phyloP scores from a whole-genome alignment of 106 monocot genomes.

The Dioscorea alata region DNA sequence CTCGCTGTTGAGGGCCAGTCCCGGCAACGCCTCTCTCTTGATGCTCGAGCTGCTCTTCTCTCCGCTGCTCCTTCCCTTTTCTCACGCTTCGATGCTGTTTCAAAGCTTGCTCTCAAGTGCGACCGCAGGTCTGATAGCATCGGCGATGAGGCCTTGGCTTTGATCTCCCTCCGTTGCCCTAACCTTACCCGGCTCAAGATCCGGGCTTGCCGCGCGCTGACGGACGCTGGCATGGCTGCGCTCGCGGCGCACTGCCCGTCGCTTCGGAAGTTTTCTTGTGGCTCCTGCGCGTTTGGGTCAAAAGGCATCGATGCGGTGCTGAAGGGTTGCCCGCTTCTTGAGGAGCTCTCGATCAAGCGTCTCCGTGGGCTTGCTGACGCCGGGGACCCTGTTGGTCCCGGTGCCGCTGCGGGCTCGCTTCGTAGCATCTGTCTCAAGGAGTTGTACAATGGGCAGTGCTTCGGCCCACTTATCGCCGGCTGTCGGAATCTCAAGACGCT shows the following conservation, averaged over 20 bases:
- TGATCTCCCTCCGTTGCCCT: constrained; percentile 44
- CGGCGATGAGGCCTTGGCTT: constrained; percentile 46
- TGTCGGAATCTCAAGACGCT: constrained; percentile 52
- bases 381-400: not conserved
- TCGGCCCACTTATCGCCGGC: constrained; percentile 38
- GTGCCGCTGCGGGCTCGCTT: constrained; percentile 29
- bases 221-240: constrained; percentile 47
- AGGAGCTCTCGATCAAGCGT: constrained; percentile 75
- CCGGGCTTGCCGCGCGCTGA: constrained; percentile 57
- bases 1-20: constrained; percentile 53
- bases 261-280: constrained; percentile 73
- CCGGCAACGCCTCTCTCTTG: constrained; percentile 40
- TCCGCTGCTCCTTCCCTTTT: constrained; percentile 14
- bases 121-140: constrained; percentile 60
- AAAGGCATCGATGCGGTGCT: constrained; percentile 60
- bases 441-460: constrained; percentile 71
- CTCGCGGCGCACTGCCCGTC: constrained; percentile 41
- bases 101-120: constrained; percentile 69
- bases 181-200: constrained; percentile 67
- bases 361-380: constrained; percentile 44
- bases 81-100: constrained; percentile 47
- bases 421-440: constrained; percentile 65
- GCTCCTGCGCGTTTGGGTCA: constrained; percentile 65
- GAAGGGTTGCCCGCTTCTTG: constrained; percentile 32
- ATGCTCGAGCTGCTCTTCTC: constrained; percentile 6